Conservation (phyloP, 257 asterid genomes). For the Leptodermis oblonga region DNA sequence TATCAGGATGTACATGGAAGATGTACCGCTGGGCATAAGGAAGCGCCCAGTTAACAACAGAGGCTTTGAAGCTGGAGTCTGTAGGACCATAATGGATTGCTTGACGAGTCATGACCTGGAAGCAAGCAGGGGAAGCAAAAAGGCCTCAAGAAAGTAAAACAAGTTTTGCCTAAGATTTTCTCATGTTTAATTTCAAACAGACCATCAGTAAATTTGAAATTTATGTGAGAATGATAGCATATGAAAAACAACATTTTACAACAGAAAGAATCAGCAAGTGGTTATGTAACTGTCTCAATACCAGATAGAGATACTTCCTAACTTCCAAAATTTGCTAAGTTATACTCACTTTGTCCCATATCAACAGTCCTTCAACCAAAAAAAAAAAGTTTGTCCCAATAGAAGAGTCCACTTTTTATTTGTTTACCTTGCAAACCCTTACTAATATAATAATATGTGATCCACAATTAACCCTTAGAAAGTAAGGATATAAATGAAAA, state of each 20-base stretch:
- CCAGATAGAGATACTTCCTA: neutral
- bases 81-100: constrained; percentile 57
- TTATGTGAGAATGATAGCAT: neutral
- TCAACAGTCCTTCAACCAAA: too few species aligned
- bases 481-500: too few species aligned
- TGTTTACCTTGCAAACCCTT: too few species aligned
- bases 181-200: neutral
- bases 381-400: too few species aligned
- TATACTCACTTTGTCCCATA: too few species aligned
- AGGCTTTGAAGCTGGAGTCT: constrained; percentile 45
- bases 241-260: neutral
- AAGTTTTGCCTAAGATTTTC: neutral
- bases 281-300: neutral
- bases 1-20: constrained; percentile 39
- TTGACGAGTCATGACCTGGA: constrained; percentile 78
- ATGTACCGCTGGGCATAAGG: constrained; percentile 93
- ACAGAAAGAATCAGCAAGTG: neutral
- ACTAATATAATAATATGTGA: too few species aligned
- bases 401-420: too few species aligned
- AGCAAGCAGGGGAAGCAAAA: constrained; percentile 12
- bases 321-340: neutral
- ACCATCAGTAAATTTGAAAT: neutral
- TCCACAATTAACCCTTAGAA: too few species aligned
- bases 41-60: too few species aligned
- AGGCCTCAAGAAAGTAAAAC: constrained; percentile 3